Evolutionary conservation across 106 monocot genomes (phyloP), one percentile per base, ranked within the genome.

Genomic region (Dactylorhiza incarnata): DNA sequence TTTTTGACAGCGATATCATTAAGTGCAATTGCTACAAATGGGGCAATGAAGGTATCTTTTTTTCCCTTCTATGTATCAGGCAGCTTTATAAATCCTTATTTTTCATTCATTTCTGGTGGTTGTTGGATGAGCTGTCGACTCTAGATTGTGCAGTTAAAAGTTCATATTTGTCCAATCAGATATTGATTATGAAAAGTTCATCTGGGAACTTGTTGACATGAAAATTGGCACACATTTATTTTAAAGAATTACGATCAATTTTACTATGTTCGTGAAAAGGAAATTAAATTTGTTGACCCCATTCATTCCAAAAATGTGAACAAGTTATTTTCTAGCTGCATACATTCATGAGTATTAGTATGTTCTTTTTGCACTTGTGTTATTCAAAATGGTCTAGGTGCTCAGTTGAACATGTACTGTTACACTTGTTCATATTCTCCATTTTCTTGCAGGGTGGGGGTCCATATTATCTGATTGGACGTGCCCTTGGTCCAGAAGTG

Each of bases 401-500:
- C 29, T 65, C 3, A 3, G 24, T 65, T 65, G 8, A 59, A 22
- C 22, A 11, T 65, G 9, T 65, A 11, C 29, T 65, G 69, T 77
- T 71, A 23, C 15, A 45, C 46, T 43, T 14, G 13, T 25, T 45
- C 74, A 45, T 13, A 68, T 48, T 70, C 26, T 78, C 49, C 9
- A 73, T 48, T 47, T 23, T 20, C 22, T 45, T 81, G 11, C 43
- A 97, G 96, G 96, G 96, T 82, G 96, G 96, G 77, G 96, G 96
- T 19, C 96, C 96, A 25, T 97, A 97, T 84, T 97, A 97, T 82
- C 93, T 97, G 46, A 97, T 97, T 80, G 96, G 96, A 53, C 83
- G 96, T 73, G 96, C 96, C 56, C 89, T 97, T 81, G 96, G 96
- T 78, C 96, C 96, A 71, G 96, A 97, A 89, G 96, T 97, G 89